Evolutionary conservation across 805 yeast genomes (phyloP).

Genomic region (Maudiozyma serrabonitensis): DNA sequence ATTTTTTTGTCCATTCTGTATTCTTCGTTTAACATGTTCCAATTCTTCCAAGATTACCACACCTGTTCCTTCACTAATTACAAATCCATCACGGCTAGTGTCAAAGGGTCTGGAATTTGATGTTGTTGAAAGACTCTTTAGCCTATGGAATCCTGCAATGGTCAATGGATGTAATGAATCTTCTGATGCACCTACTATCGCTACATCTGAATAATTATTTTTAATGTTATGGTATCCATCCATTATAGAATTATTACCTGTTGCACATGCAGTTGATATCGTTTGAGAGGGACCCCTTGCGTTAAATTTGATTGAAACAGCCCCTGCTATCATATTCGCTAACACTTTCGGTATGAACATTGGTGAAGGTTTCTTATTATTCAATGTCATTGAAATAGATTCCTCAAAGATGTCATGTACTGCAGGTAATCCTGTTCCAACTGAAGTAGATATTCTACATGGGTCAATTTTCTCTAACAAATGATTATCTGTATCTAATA

Average conservation of each 20-base stretch:
- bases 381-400: conserved; percentile 29
- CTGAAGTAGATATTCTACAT: conserved; percentile 51
- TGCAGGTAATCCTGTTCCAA: conserved; percentile 92
- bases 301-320: conserved; percentile 69
- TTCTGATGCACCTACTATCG: conserved; percentile 94
- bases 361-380: conserved; percentile 62
- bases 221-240: conserved; percentile 79
- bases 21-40: conserved; percentile 62
- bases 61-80: conserved; percentile 89
- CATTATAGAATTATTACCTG: conserved; percentile 89
- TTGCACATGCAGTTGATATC: conserved; percentile 92
- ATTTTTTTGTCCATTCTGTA: not conserved
- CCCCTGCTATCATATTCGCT: conserved; percentile 91
- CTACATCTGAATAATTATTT: conserved; percentile 72
- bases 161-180: conserved; percentile 79
- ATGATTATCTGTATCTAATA: conserved; percentile 33
- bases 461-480: conserved; percentile 3
- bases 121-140: conserved; percentile 60
- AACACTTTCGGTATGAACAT: conserved; percentile 74
- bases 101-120: conserved; percentile 87
- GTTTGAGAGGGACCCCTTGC: conserved; percentile 81
- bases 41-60: conserved; percentile 65
- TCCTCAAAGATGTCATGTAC: conserved; percentile 53
- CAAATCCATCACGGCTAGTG: conserved; percentile 68
- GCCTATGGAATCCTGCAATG: conserved; percentile 83